These are phyloP conservation scores for Aegilops speltoides DNA, from an alignment of 176 grass and related monocot species.

Conservation along the genomic window DNA sequence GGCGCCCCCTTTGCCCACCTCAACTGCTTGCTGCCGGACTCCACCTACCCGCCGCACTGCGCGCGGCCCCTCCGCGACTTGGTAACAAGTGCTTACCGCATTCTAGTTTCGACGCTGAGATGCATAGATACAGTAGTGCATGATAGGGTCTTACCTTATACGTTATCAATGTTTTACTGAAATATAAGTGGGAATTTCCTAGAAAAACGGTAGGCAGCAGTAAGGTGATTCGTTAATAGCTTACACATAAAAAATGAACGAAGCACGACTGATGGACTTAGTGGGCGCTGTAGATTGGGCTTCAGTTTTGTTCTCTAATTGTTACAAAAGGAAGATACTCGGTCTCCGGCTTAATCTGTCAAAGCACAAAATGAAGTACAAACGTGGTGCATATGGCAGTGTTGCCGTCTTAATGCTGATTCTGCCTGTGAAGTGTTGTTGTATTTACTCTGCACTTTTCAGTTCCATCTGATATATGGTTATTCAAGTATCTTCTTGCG, in stretches of 20 bases:
- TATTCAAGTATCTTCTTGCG: not conserved
- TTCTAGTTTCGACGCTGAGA: conserved; percentile 11
- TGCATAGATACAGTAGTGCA: not conserved
- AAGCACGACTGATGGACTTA: not conserved
- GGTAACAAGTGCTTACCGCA: conserved; percentile 31
- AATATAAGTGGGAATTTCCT: not conserved
- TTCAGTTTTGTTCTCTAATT: not conserved
- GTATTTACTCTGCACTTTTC: not conserved
- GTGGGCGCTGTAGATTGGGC: not conserved
- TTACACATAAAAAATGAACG: not conserved
- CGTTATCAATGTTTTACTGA: not conserved
- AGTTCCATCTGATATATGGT: not conserved
- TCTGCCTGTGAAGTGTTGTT: not conserved
- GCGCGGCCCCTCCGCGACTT: conserved; percentile 20
- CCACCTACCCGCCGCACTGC: conserved; percentile 15
- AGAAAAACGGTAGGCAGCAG: not conserved
- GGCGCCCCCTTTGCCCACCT: not conserved
- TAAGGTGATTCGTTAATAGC: not conserved
- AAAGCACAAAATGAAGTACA: not conserved
- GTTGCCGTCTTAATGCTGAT: not conserved
- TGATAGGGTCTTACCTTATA: not conserved
- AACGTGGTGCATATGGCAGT: not conserved
- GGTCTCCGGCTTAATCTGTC: not conserved
- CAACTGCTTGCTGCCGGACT: conserved; percentile 27
- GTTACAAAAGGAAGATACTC: not conserved